phyloP scores from a whole-genome alignment of 768 basidiomycete genomes.

The Neoboletus magnificus region DNA sequence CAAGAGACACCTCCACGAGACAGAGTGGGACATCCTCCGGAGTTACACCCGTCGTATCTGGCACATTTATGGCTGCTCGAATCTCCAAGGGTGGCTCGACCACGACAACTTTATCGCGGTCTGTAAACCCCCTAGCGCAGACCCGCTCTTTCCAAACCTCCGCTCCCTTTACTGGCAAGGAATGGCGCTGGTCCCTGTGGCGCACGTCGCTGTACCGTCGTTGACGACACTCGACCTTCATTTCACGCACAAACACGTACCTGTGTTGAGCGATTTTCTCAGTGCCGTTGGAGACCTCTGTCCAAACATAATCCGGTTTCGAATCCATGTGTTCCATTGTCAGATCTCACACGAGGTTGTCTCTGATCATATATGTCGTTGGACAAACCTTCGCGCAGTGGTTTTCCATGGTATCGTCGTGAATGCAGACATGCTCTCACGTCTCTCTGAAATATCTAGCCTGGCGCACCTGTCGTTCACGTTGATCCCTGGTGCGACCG shows the following conservation, averaged over 20 bases:
- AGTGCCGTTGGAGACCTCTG: neutral
- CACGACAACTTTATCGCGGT: too few relatives aligned
- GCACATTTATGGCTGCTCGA: neutral
- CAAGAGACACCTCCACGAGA: neutral
- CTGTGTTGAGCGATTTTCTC: neutral
- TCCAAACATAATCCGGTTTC: neutral
- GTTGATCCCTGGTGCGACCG: neutral
- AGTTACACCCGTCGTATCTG: neutral
- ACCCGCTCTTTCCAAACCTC: slow-evolving; percentile 1
- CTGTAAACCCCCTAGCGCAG: neutral
- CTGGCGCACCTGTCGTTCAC: neutral
- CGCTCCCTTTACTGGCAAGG: neutral
- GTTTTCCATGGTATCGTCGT: neutral
- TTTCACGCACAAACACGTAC: neutral
- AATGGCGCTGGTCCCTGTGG: neutral
- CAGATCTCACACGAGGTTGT: neutral
- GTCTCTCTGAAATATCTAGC: neutral
- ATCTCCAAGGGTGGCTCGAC: neutral
- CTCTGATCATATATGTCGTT: neutral
- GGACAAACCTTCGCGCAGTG: neutral
- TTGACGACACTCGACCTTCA: neutral
- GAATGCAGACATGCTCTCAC: neutral
- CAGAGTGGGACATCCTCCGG: neutral
- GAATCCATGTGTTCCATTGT: neutral
- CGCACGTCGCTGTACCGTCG: neutral